phyloP scores from a whole-genome alignment of 2,329 filamentous ascomycete species.

The Talaromyces sp. region DNA sequence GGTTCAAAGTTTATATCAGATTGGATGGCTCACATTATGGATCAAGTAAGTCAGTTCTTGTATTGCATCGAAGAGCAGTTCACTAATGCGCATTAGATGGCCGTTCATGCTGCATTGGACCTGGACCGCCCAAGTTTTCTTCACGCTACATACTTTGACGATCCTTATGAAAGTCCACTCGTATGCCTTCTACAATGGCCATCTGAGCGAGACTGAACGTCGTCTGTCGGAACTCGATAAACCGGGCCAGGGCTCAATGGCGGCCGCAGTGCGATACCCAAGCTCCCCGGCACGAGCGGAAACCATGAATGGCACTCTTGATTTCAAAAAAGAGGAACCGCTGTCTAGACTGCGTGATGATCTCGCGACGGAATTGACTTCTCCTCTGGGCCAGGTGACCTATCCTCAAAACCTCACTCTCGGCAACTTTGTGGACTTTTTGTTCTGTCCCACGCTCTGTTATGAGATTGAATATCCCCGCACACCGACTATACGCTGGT shows the following conservation, averaged over 20 bases:
- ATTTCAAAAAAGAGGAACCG: slow-evolving; percentile 45
- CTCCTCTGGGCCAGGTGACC: slow-evolving; percentile 80
- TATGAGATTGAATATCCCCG: slow-evolving; percentile 97
- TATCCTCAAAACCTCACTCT: slow-evolving; percentile 86
- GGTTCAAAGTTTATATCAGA: slow-evolving; percentile 78
- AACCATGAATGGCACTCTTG: slow-evolving; percentile 30
- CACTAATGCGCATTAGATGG: slow-evolving; percentile 44
- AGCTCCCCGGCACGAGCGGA: slow-evolving; percentile 42
- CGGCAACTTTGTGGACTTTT: slow-evolving; percentile 77
- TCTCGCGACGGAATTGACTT: slow-evolving; percentile 85
- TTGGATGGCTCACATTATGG: slow-evolving; percentile 76
- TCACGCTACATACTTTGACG: slow-evolving; percentile 84
- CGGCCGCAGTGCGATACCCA: slow-evolving; percentile 73
- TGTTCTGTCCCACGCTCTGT: slow-evolving; percentile 91
- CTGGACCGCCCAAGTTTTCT: slow-evolving; percentile 95
- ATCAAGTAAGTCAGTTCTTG: slow-evolving; percentile 51
- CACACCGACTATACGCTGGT: slow-evolving; percentile 69
- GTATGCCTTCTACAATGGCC: slow-evolving; percentile 96
- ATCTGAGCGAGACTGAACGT: slow-evolving; percentile 81
- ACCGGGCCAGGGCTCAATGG: slow-evolving; percentile 51
- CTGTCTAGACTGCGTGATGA: slow-evolving; percentile 74
- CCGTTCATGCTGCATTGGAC: slow-evolving; percentile 87
- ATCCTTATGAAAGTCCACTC: slow-evolving; percentile 99
- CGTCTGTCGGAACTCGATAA: slow-evolving; percentile 79
- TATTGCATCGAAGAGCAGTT: not conserved